Evolutionary conservation across 139 green algal species (phyloP), one percentile per base, ranked within the genome.

Genomic region (Protoeuglena noctilucae): DNA sequence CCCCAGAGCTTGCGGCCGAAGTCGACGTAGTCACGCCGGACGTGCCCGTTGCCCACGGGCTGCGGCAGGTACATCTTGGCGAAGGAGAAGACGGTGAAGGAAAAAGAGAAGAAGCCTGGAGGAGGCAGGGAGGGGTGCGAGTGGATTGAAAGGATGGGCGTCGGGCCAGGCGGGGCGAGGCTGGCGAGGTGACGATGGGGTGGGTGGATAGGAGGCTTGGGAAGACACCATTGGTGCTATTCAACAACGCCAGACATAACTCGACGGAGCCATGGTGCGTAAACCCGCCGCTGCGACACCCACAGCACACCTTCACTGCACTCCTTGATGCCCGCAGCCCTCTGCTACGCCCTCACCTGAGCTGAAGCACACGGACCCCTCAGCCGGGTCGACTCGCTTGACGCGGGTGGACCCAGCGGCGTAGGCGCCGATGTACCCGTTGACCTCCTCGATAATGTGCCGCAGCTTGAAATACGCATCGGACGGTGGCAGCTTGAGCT

Each of bases 391-490:
- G 50, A 93, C 54, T 53, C 71, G 54, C 67, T 19, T 17, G 9
- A 29, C 28, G 14, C 17, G 52, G 2, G 30, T 3, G 23, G 40
- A 43, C 40, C 17, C 22, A 3, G 4, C 25, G 23, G 19, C 40
- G 14, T 18, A 24, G 3, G 46, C 23, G 5, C 4, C 29, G 31
- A 86, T 72, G 18, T 84, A 57, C 9, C 66, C 49, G 64, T 93
- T 97, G 47, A 96, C 78, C 63, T 98, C 91, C 63, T 97, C 79
- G 6, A 98, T 85, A 23, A 79, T 93, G 79, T 96, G 86, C 28
- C 77, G 69, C 54, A 98, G 66, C 75, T 98, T 98, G 79, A 92
- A 76, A 67, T 98, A 98, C 1, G 91, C 91, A 62, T 98, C 91
- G n/a, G 66, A 60, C 1, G 91, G 91, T 0, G 91, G 91, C 43